Evolutionary conservation across 73 alveolate species (phyloP), one percentile per base, ranked within the genome.

Genomic region (Stentor roeselii): DNA sequence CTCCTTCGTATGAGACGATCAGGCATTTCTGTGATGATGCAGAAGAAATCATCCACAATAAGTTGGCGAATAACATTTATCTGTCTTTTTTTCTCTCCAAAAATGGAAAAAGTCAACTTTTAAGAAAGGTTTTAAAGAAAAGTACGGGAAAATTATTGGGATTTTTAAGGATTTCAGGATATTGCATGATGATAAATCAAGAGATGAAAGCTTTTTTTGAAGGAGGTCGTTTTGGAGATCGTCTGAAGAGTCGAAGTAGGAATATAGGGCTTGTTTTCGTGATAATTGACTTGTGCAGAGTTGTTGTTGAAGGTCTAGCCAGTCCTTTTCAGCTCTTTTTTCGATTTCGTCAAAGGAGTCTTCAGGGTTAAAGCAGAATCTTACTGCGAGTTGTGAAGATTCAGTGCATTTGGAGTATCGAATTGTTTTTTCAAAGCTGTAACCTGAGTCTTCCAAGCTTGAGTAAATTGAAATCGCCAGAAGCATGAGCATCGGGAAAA

Each of bases 1-100:
- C 96, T 2, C 94, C 96, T 31, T 76, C 76, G 40, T 87, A 82
- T 30, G 82, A 85, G 30, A 90, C 83, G 42, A 87, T 88, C 34
- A 75, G 38, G 75, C 95, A 90, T 34, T 30, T 59, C 0, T 21
- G 80, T 39, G 2, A 3, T 3, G 59, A 74, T 39, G 3, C 3
- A 37, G 90, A 85, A 3, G 21, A 6, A 6, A 30, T 34, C 83
- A 76, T 21, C 35, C 30, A 2, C 1, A 15, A 32, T 67, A 67
- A 27, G 32, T 27, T 67, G 82, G 82, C 21, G 39, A 32, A 67
- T 67, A 67, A 32, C 39, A 67, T 31, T 31, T 32, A 31, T 67
- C 21, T 30, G 39, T n/a, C 50, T 67, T 14, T 67, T 36, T 32
- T 0, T 0, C n/a, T n/a, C n/a, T n/a, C n/a, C n/a, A n/a, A n/a